Percentiles rank a stretch among this genome's conserved stretches.
These are phyloP conservation scores for Metschnikowia sp. DNA, from an alignment of 805 yeast genomes.

Conservation along the genomic window DNA sequence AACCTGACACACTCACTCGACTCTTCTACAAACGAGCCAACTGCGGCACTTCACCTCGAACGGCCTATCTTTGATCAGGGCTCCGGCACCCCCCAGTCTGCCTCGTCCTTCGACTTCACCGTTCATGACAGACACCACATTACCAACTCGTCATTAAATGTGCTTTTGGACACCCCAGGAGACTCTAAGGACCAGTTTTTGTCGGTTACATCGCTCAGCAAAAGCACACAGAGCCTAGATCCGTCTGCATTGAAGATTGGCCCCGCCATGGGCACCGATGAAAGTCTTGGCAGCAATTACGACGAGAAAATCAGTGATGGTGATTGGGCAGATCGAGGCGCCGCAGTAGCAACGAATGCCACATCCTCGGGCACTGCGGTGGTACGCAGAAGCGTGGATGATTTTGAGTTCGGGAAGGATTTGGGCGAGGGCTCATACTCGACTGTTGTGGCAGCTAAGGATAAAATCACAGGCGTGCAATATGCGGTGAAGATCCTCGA, in stretches of 20 bases:
- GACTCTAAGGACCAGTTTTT: constrained; percentile 19
- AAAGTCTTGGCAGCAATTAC: constrained; percentile 12
- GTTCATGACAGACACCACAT: constrained; percentile 13
- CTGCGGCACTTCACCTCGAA: not conserved
- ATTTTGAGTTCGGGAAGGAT: constrained; percentile 40
- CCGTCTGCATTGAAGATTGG: constrained; percentile 2
- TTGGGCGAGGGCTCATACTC: constrained; percentile 47
- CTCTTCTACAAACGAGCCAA: constrained; percentile 8
- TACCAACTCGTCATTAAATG: constrained; percentile 37
- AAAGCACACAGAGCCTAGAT: constrained; percentile 1
- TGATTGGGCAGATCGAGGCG: constrained; percentile 35
- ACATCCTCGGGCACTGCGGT: constrained; percentile 20
- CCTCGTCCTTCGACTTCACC: constrained; percentile 31
- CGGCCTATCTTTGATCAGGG: constrained; percentile 6
- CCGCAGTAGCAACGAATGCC: constrained; percentile 21
- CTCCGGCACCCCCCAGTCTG: constrained; percentile 28
- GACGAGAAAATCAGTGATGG: constrained; percentile 15
- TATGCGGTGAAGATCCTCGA: constrained; percentile 77
- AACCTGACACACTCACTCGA: constrained; percentile 8
- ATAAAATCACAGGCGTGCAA: constrained; percentile 51
- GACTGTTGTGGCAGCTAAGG: constrained; percentile 43
- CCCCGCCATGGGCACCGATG: constrained; percentile 6
- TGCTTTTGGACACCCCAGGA: constrained; percentile 30
- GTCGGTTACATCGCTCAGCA: constrained; percentile 3
- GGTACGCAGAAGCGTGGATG: constrained; percentile 36